Evolutionary conservation across 2,329 filamentous ascomycete genomes (phyloP).

Genomic region (Gnomoniopsis smithogilvyi): DNA sequence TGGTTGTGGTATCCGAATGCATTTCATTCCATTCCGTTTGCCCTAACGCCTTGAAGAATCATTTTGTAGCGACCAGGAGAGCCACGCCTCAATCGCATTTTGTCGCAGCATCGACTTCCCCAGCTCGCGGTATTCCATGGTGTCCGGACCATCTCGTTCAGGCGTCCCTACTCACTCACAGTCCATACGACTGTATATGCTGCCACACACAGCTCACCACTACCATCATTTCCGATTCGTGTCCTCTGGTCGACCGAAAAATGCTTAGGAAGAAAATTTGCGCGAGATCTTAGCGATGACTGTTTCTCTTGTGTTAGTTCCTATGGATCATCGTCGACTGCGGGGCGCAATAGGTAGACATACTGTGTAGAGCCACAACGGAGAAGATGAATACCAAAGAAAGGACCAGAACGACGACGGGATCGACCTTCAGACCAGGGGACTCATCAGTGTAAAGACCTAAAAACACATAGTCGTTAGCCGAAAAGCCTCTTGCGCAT

Average conservation of each 20-base stretch:
- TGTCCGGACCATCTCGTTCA: background rate
- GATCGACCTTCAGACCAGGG: conserved; percentile 94
- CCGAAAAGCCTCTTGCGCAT: background rate
- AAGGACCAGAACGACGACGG: conserved; percentile 92
- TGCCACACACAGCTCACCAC: background rate
- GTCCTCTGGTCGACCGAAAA: background rate
- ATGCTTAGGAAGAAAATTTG: conserved; percentile 67
- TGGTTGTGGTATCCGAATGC: background rate
- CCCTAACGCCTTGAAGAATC: background rate
- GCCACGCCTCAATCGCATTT: background rate
- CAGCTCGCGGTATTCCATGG: background rate
- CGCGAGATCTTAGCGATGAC: conserved; percentile 95
- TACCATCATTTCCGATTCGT: background rate
- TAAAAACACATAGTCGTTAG: conserved; percentile 34
- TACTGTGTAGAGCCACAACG: conserved; percentile 96
- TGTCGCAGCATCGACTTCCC: background rate
- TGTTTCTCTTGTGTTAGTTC: conserved; percentile 35
- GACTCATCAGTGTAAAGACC: conserved; percentile 98
- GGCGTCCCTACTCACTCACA: background rate
- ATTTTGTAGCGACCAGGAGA: background rate
- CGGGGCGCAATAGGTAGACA: conserved; percentile 32
- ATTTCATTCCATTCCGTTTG: background rate
- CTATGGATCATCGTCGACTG: background rate
- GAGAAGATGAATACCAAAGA: conserved; percentile 98
- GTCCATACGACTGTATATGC: background rate